A percentile compares a stretch with the other conserved stretches of the same genome.
Conservation (phyloP, 179 eudicot species). For the Beta lomatogona region DNA sequence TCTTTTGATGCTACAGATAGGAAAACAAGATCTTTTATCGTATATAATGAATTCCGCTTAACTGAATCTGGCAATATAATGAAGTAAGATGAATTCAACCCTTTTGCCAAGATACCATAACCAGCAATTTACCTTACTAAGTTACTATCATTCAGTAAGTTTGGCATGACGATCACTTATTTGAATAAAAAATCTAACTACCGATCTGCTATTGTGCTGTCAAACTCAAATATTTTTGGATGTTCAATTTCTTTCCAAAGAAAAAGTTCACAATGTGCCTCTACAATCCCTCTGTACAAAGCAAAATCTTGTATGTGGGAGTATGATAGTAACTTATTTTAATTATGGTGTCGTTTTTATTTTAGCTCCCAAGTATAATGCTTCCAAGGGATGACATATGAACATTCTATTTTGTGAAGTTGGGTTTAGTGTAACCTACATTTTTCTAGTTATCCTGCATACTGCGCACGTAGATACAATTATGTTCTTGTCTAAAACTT, state of each 20-base stretch:
- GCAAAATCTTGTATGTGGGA: no score
- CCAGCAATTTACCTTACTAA: not conserved
- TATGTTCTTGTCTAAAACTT: not conserved
- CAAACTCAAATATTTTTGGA: no score
- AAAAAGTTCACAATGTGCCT: not conserved
- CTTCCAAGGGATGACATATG: not conserved
- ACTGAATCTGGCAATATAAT: not conserved
- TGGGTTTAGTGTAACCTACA: conserved; percentile 1
- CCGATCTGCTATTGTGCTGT: not conserved
- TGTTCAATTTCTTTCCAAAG: not conserved
- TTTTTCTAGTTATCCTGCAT: not conserved
- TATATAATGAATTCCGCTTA: not conserved
- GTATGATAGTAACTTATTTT: no score
- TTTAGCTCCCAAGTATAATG: not conserved
- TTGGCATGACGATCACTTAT: not conserved
- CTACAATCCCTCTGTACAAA: not conserved
- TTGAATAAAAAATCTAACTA: not conserved
- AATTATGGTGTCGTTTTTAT: no score
- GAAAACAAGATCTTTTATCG: not conserved
- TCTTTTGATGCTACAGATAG: not conserved
- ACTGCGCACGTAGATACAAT: not conserved
- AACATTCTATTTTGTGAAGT: not conserved
- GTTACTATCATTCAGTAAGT: not conserved
- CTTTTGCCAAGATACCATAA: not conserved
- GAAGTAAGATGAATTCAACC: not conserved